These are phyloP conservation scores for Vigna nakashimae DNA, from an alignment of 306 rosid species.

Conservation along the genomic window DNA sequence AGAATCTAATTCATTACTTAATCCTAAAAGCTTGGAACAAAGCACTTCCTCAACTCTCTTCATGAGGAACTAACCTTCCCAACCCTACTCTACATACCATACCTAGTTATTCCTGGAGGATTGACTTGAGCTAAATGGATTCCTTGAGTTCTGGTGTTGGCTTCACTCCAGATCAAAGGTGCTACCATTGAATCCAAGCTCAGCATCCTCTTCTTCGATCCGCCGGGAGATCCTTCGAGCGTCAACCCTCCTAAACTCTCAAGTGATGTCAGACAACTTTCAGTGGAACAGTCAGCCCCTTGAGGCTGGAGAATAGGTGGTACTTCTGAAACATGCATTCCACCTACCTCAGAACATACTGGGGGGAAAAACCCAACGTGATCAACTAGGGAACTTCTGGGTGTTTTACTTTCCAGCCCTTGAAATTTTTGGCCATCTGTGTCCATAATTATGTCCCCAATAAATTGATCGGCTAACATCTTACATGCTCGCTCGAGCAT, in stretches of 20 bases:
- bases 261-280: constrained; percentile 90
- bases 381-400: constrained; percentile 59
- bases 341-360: constrained; percentile 54
- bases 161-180: constrained; percentile 74
- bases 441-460: constrained; percentile 63
- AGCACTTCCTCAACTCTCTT: constrained; percentile 37
- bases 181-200: constrained; percentile 63
- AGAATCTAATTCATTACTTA: constrained; percentile 44
- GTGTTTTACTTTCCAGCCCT: constrained; percentile 58
- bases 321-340: constrained; percentile 62
- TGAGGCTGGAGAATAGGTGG: constrained; percentile 59
- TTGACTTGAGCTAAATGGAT: constrained; percentile 64
- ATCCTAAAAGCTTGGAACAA: constrained; percentile 44
- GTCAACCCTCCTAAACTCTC: constrained; percentile 76
- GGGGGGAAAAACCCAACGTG: constrained; percentile 62
- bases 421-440: constrained; percentile 63
- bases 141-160: constrained; percentile 72
- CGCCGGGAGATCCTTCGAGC: constrained; percentile 76
- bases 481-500: constrained; percentile 98
- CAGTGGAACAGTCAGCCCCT: constrained; percentile 82
- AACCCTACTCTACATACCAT: constrained; percentile 64
- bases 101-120: constrained; percentile 67
- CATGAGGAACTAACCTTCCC: constrained; percentile 39
- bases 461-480: constrained; percentile 90
- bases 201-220: constrained; percentile 59